Evolutionary conservation across 1,284 basidiomycete species (phyloP), one percentile per base, ranked within the genome.

Genomic region (Puccinia triticina): DNA sequence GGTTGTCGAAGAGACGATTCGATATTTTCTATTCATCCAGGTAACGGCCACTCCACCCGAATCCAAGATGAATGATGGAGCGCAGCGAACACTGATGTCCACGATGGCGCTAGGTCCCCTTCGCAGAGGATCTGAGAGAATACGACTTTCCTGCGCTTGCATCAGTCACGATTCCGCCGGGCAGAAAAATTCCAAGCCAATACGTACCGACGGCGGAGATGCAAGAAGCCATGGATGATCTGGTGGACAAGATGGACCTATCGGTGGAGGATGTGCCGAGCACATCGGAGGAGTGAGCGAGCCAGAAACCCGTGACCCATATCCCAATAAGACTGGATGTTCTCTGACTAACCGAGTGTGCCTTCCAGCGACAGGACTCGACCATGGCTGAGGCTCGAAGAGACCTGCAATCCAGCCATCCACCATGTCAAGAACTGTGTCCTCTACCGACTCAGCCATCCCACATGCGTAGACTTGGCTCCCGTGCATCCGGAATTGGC

Each of bases 201-300:
- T 37, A 72, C 48, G 34, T 81, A 23, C 78, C 78, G 16, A 72
- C 78, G 23, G 29, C 73, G 21, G 69, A 81, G 46, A 71, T 81
- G 69, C 53, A 72, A 61, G 53, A 81, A 59, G 78, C 78, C n/a
- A 73, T 81, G 78, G 69, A 81, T 73, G 37, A 72, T 73, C 43
- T 81, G 32, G 78, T 81, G n/a, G 78, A 81, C 32, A 34, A 59
- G 53, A 72, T 81, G 78, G 78, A 73, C 46, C 55, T 73, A 18
- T 50, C 29, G 11, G 66, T 29, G 26, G 77, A 79, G 40, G 77
- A 67, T 29, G 48, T 43, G 46, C 10, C 40, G 71, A 37, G 14
- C 23, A 40, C 37, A 29, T 34, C 32, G 21, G 12, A 18, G 69
- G 34, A 21, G 69, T 73, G 48, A 79, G 77, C 59, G 61, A 66